Conservation (phyloP, 2,329 filamentous ascomycete genomes). For the Monosporascus ibericus region DNA sequence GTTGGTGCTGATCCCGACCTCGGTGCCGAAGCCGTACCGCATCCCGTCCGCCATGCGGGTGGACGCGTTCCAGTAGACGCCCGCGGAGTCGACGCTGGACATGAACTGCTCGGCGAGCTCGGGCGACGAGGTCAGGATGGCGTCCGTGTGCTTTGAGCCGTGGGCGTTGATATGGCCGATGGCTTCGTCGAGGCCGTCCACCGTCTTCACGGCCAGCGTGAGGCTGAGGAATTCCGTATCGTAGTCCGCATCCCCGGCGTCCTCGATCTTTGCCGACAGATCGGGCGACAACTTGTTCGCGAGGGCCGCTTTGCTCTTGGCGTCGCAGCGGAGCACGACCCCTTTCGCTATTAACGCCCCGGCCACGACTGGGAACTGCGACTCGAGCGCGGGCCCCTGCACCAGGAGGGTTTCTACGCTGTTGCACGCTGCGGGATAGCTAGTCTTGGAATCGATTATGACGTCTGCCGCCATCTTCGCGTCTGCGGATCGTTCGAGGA, state of each 20-base stretch:
- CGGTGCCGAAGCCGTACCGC: slow-evolving; percentile 94
- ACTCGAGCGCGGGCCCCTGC: slow-evolving; percentile 61
- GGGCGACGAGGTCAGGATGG: slow-evolving; percentile 68
- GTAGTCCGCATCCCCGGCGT: slow-evolving; percentile 67
- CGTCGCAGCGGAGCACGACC: slow-evolving; percentile 78
- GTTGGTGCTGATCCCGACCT: slow-evolving; percentile 97
- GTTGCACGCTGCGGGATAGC: slow-evolving; percentile 95
- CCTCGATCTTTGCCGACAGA: slow-evolving; percentile 47
- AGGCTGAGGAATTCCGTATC: slow-evolving; percentile 86
- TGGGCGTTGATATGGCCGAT: slow-evolving; percentile 87
- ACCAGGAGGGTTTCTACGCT: slow-evolving; percentile 87
- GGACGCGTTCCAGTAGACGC: slow-evolving; percentile 95
- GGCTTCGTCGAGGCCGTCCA: slow-evolving; percentile 62
- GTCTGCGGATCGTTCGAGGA: slow-evolving; percentile 75
- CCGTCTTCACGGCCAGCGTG: slow-evolving; percentile 75
- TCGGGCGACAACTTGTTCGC: slow-evolving; percentile 34
- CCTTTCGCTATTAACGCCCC: slow-evolving; percentile 67
- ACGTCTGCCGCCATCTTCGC: slow-evolving; percentile 65
- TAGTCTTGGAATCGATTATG: slow-evolving; percentile 85
- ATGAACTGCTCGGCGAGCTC: slow-evolving; percentile 75
- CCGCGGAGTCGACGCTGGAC: slow-evolving; percentile 77
- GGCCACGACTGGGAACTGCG: slow-evolving; percentile 66
- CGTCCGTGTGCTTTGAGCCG: slow-evolving; percentile 91
- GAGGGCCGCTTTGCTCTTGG: slow-evolving; percentile 59
- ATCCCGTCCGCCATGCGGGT: slow-evolving; percentile 94